Evolutionary conservation across 371 early-diverging fungal genomes (phyloP).

Genomic region (Sporodiniella umbellata): DNA sequence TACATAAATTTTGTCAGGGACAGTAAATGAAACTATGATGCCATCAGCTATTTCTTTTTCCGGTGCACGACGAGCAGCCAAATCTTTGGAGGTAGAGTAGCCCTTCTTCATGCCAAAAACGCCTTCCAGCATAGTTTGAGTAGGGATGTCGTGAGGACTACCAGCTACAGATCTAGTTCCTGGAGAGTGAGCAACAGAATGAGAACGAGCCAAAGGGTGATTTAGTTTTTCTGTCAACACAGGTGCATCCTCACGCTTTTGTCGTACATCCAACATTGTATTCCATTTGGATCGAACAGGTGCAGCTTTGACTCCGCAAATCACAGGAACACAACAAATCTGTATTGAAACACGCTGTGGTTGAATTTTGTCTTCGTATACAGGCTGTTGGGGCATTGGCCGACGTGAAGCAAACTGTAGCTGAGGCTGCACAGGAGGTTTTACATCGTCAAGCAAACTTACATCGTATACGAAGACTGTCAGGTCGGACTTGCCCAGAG

Average conservation of each 20-base stretch:
- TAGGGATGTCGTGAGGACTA: slow-evolving; percentile 26
- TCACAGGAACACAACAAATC: slow-evolving; percentile 52
- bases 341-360: slow-evolving; percentile 62
- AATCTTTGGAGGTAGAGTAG: neutral
- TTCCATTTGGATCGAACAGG: slow-evolving; percentile 66
- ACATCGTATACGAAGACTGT: slow-evolving; percentile 62
- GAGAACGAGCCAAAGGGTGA: slow-evolving; percentile 6
- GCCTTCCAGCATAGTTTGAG: slow-evolving; percentile 17
- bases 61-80: slow-evolving; percentile 11
- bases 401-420: slow-evolving; percentile 39
- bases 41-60: slow-evolving; percentile 50
- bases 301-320: slow-evolving; percentile 49
- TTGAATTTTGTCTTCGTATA: slow-evolving; percentile 19
- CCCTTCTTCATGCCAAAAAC: slow-evolving; percentile 24
- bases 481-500: slow-evolving; percentile 51
- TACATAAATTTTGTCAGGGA: slow-evolving; percentile 29
- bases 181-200: slow-evolving; percentile 21
- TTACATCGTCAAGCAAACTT: slow-evolving; percentile 55
- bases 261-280: slow-evolving; percentile 62
- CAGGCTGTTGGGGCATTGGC: slow-evolving; percentile 14
- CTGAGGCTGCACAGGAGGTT: slow-evolving; percentile 31
- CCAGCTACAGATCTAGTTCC: slow-evolving; percentile 38
- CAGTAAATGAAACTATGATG: slow-evolving; percentile 68
- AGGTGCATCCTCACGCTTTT: slow-evolving; percentile 39
- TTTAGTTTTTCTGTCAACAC: slow-evolving; percentile 12